These are phyloP conservation scores for Candida fluviatilis DNA, from an alignment of 805 yeast species.

Conservation along the genomic window DNA sequence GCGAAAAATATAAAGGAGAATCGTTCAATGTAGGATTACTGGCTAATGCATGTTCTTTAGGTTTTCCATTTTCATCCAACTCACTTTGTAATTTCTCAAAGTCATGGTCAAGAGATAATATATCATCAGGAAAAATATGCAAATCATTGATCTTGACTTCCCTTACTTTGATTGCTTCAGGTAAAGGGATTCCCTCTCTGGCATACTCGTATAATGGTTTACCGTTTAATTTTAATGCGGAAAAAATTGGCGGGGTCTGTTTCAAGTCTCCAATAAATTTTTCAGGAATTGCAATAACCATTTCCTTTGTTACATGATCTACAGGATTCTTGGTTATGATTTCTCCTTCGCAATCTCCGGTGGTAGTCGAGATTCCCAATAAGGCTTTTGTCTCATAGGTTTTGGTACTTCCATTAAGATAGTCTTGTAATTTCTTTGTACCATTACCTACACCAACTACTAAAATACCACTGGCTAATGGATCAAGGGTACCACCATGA, in stretches of 20 bases:
- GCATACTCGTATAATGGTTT: constrained; percentile 94
- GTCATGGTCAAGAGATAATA: constrained; percentile 51
- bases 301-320: constrained; percentile 52
- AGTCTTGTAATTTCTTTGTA: constrained; percentile 73
- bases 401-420: constrained; percentile 70
- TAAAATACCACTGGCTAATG: constrained; percentile 89
- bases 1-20: constrained; percentile 57
- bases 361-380: constrained; percentile 86
- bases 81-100: constrained; percentile 43
- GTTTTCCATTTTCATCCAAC: constrained; percentile 45
- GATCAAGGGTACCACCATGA: constrained; percentile 97
- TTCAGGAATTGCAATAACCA: constrained; percentile 44
- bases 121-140: constrained; percentile 48
- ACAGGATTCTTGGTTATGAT: constrained; percentile 55
- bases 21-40: constrained; percentile 57
- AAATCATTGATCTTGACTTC: constrained; percentile 58
- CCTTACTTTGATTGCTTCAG: constrained; percentile 76
- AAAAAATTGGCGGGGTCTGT: constrained; percentile 93
- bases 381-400: constrained; percentile 80
- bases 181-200: constrained; percentile 78
- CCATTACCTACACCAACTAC: constrained; percentile 93
- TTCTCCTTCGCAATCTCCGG: constrained; percentile 92
- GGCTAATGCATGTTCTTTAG: constrained; percentile 41
- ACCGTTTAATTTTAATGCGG: constrained; percentile 93
- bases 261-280: constrained; percentile 76